Percentiles rank a stretch among this genome's conserved stretches.
Conservation (phyloP, 2,329 filamentous ascomycete species). For the Akanthomyces uredinophilus region DNA sequence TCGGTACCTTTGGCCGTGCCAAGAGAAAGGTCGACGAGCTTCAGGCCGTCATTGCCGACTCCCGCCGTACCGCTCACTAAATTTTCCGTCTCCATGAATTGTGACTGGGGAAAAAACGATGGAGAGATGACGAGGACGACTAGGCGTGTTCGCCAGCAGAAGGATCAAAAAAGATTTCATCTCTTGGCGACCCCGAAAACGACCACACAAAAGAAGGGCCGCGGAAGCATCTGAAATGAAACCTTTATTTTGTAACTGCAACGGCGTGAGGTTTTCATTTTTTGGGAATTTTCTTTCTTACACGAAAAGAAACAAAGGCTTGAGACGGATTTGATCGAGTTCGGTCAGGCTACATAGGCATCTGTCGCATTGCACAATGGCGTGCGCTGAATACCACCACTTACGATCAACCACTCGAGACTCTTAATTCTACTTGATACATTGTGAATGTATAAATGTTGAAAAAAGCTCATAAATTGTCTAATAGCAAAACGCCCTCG, state of each 20-base stretch:
- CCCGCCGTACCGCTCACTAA: conserved; percentile 65
- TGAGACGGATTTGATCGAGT: conserved; percentile 11
- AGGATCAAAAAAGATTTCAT: neutral
- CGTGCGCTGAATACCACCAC: conserved; percentile 14
- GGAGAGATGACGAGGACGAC: conserved; percentile 4
- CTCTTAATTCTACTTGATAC: too few relatives aligned
- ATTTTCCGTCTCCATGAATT: conserved; percentile 15
- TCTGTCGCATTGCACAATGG: conserved; percentile 10
- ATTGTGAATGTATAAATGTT: neutral
- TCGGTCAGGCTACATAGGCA: conserved; percentile 4
- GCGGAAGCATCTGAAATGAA: conserved; percentile 9
- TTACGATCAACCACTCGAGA: conserved; percentile 2
- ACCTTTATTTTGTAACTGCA: conserved; percentile 8
- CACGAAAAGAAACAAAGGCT: conserved; percentile 4
- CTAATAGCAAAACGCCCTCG: neutral
- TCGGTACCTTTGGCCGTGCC: conserved; percentile 97
- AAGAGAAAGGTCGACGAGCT: conserved; percentile 99
- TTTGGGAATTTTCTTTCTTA: conserved; percentile 2
- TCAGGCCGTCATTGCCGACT: conserved; percentile 94
- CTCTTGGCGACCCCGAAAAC: neutral
- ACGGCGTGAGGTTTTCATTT: conserved; percentile 13
- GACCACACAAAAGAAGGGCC: neutral
- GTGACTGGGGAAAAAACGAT: neutral
- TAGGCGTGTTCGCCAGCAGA: neutral
- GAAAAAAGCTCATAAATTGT: neutral